Evolutionary conservation across 345 rosid species (phyloP).

Genomic region (Passiflora organensis): DNA sequence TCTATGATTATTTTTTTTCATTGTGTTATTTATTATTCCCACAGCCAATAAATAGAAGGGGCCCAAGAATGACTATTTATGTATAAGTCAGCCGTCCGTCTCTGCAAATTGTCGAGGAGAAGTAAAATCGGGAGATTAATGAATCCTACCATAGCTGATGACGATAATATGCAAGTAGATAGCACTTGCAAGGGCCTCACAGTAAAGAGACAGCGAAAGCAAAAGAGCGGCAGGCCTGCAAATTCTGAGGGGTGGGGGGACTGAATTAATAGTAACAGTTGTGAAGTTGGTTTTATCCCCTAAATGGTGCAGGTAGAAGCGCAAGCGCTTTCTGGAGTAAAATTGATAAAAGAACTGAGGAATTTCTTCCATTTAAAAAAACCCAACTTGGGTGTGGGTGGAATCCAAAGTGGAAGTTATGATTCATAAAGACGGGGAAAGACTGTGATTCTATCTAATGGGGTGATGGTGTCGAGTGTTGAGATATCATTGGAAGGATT

Average conservation of each 20-base stretch:
- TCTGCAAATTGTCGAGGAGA: background rate
- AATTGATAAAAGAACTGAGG: background rate
- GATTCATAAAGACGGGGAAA: slow-evolving; percentile 4
- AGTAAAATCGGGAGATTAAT: background rate
- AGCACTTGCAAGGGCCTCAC: slow-evolving; percentile 2
- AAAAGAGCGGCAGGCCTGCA: slow-evolving; percentile 1
- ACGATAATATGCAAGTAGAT: background rate
- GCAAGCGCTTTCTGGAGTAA: background rate
- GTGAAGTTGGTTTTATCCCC: background rate
- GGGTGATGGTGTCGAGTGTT: background rate
- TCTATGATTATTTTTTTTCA: background rate
- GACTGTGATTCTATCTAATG: background rate
- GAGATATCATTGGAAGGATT: background rate
- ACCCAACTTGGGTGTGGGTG: slow-evolving; percentile 30
- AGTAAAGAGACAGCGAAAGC: background rate
- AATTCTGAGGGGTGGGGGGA: background rate
- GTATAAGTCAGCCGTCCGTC: background rate
- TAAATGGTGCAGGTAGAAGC: background rate
- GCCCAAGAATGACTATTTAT: slow-evolving; percentile 7
- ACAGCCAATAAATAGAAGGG: background rate
- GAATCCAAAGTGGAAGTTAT: slow-evolving; percentile 28
- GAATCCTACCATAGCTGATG: too few species aligned
- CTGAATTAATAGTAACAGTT: background rate
- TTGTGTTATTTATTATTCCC: background rate
- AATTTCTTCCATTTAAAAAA: background rate